Evolutionary conservation across 2,329 filamentous ascomycete species (phyloP).

Genomic region (Ophiocordyceps camponoti-floridani): DNA sequence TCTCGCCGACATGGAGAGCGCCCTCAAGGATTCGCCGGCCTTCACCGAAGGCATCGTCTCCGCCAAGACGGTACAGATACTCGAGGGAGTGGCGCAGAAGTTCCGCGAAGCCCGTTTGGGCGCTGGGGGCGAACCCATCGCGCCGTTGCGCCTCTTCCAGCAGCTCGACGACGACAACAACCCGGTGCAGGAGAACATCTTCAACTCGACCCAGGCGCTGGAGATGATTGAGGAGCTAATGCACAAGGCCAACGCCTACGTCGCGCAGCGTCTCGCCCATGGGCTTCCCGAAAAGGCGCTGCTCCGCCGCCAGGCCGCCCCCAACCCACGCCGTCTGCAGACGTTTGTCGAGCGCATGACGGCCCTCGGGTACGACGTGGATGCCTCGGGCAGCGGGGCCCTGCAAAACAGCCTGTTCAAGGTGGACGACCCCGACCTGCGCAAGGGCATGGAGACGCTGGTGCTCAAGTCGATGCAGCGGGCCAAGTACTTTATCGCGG

Average conservation of each 20-base stretch:
- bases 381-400: constrained; percentile 73
- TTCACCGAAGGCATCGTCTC: constrained; percentile 48
- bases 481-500: constrained; percentile 82
- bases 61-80: constrained; percentile 60
- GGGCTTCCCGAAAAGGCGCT: constrained; percentile 84
- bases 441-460: constrained; percentile 95
- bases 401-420: constrained; percentile 92
- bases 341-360: constrained; percentile 90
- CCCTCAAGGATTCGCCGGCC: constrained; percentile 46
- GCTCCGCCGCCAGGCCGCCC: constrained; percentile 68
- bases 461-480: constrained; percentile 90
- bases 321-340: constrained; percentile 74
- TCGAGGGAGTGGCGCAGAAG: constrained; percentile 70
- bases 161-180: constrained; percentile 97
- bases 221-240: constrained; percentile 91
- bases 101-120: constrained; percentile 80
- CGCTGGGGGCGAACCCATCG: constrained; percentile 60
- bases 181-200: constrained; percentile 90
- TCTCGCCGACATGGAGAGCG: constrained; percentile 71
- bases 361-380: constrained; percentile 75
- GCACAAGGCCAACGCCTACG: constrained; percentile 79
- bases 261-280: constrained; percentile 66
- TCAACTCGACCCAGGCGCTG: constrained; percentile 73
- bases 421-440: constrained; percentile 71
- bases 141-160: constrained; percentile 74